phyloP scores from a whole-genome alignment of 371 early-diverging fungal species.

The Batrachochytrium dendrobatidis region DNA sequence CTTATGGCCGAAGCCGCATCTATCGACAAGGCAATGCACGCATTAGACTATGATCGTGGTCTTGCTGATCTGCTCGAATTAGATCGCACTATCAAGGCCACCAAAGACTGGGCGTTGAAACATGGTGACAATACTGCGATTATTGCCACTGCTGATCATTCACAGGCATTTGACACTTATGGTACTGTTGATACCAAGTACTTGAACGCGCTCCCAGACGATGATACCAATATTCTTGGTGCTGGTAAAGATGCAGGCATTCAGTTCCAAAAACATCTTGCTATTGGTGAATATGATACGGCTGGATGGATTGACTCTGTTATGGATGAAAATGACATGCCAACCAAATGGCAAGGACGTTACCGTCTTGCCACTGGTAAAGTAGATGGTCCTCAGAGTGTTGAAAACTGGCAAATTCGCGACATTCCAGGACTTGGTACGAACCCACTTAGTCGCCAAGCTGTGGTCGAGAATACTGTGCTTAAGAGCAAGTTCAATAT shows the following conservation, averaged over 20 bases:
- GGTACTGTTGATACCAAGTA: slow-evolving; percentile 54
- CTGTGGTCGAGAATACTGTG: background rate
- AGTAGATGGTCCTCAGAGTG: slow-evolving; percentile 48
- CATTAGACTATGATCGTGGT: slow-evolving; percentile 55
- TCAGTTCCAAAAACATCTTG: slow-evolving; percentile 44
- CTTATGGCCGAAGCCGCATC: slow-evolving; percentile 71
- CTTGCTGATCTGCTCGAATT: slow-evolving; percentile 47
- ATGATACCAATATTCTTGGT: slow-evolving; percentile 26
- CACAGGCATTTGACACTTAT: slow-evolving; percentile 65
- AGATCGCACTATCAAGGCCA: slow-evolving; percentile 49
- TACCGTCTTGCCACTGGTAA: slow-evolving; percentile 58
- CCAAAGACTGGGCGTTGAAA: slow-evolving; percentile 16
- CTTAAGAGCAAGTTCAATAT: background rate
- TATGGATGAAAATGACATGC: slow-evolving; percentile 52
- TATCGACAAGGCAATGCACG: slow-evolving; percentile 64
- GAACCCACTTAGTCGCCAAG: background rate
- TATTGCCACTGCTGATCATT: slow-evolving; percentile 65
- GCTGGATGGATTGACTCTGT: slow-evolving; percentile 62
- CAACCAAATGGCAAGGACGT: slow-evolving; percentile 51
- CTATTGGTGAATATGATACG: slow-evolving; percentile 55
- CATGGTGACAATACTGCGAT: slow-evolving; percentile 49
- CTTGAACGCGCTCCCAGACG: slow-evolving; percentile 19
- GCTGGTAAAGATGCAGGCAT: slow-evolving; percentile 11
- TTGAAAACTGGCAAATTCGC: slow-evolving; percentile 48
- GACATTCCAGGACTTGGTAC: slow-evolving; percentile 3